A percentile compares a stretch with the other conserved stretches of the same genome.
These are phyloP conservation scores for Candida broadrunensis DNA, from an alignment of 805 yeast species.

Conservation along the genomic window DNA sequence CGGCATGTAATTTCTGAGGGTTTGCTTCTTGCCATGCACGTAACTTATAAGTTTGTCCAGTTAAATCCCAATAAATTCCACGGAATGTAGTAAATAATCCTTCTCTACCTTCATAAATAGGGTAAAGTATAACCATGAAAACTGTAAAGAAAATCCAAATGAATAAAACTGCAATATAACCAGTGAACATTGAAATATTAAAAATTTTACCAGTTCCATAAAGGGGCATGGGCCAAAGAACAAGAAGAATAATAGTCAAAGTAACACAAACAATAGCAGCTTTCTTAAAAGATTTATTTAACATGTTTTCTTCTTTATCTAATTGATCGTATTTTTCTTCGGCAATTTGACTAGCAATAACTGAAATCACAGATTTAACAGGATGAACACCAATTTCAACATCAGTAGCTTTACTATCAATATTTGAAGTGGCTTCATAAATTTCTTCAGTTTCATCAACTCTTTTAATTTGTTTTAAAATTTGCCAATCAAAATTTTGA, in stretches of 20 bases:
- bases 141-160: conserved; percentile 77
- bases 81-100: conserved; percentile 63
- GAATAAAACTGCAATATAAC: conserved; percentile 82
- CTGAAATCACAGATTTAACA: conserved; percentile 35
- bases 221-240: conserved; percentile 95
- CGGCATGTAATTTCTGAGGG: conserved; percentile 75
- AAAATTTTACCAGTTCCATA: conserved; percentile 78
- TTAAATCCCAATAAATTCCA: conserved; percentile 82
- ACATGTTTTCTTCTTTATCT: conserved; percentile 49
- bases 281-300: conserved; percentile 55
- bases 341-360: conserved; percentile 38
- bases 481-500: conserved; percentile 72
- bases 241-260: conserved; percentile 60
- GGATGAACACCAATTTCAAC: conserved; percentile 29
- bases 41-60: conserved; percentile 73
- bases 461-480: conserved; percentile 56
- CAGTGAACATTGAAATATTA: conserved; percentile 75
- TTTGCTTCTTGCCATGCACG: conserved; percentile 71
- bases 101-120: conserved; percentile 70
- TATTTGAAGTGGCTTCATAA: conserved; percentile 33
- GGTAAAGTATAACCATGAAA: conserved; percentile 61
- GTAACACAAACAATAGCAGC: conserved; percentile 61
- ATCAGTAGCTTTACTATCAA: conserved; percentile 3
- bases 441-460: conserved; percentile 74
- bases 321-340: conserved; percentile 16